phyloP scores from a whole-genome alignment of 371 early-diverging fungal species.

The Circinella minor region DNA sequence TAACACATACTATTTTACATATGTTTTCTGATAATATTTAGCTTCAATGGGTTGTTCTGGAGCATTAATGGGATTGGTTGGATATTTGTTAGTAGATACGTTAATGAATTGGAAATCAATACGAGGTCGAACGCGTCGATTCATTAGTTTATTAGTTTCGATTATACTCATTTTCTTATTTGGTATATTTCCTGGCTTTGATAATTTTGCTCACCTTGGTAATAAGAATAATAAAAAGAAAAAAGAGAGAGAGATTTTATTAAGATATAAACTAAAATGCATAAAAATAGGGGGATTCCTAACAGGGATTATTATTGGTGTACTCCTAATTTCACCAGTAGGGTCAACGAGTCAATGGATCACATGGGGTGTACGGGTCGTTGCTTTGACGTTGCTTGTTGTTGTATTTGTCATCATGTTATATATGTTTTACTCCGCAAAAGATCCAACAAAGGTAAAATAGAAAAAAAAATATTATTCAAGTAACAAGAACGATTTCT shows the following conservation, averaged over 20 bases:
- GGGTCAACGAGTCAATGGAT: constrained; percentile 39
- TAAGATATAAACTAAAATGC: neutral
- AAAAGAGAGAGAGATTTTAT: constrained; percentile 38
- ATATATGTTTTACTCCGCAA: constrained; percentile 53
- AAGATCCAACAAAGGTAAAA: constrained; percentile 31
- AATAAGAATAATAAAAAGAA: constrained; percentile 51
- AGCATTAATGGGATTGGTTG: constrained; percentile 72
- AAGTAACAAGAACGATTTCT: neutral
- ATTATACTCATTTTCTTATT: constrained; percentile 39
- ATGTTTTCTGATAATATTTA: constrained; percentile 27
- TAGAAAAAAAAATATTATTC: neutral
- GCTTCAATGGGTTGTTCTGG: constrained; percentile 78
- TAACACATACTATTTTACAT: constrained; percentile 65
- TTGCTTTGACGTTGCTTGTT: constrained; percentile 43
- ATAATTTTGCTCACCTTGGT: constrained; percentile 75
- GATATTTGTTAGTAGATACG: constrained; percentile 69
- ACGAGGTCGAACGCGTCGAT: constrained; percentile 1
- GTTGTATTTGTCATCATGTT: constrained; percentile 45
- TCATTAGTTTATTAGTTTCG: neutral
- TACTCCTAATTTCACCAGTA: constrained; percentile 54
- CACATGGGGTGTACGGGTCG: constrained; percentile 41
- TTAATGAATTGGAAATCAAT: constrained; percentile 69
- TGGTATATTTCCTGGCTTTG: constrained; percentile 71
- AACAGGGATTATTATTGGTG: constrained; percentile 55
- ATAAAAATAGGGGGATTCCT: constrained; percentile 64